Evolutionary conservation across 345 rosid genomes (phyloP).

Genomic region (Boechera stricta): DNA sequence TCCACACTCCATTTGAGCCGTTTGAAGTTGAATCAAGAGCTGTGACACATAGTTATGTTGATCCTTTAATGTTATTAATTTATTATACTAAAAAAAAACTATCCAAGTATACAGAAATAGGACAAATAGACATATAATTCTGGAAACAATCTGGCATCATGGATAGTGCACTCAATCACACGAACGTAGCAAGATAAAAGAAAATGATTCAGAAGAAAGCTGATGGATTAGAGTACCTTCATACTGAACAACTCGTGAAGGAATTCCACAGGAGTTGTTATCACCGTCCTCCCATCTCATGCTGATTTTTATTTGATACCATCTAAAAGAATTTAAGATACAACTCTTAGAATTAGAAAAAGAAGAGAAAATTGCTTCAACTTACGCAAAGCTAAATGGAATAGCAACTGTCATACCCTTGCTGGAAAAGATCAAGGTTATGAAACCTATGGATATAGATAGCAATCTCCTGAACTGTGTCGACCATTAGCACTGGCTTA

Average conservation of each 20-base stretch:
- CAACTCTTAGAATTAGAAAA: background rate
- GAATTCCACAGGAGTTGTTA: slow-evolving; percentile 57
- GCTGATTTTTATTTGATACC: slow-evolving; percentile 91
- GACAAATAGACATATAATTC: background rate
- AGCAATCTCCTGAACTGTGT: slow-evolving; percentile 83
- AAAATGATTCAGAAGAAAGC: slow-evolving; percentile 6
- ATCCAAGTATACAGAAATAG: background rate
- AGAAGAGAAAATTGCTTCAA: background rate
- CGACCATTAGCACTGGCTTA: slow-evolving; percentile 67
- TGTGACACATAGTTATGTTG: slow-evolving; percentile 45
- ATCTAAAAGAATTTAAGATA: slow-evolving; percentile 50
- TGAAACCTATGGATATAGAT: slow-evolving; percentile 59
- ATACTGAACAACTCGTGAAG: slow-evolving; percentile 92
- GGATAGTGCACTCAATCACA: background rate
- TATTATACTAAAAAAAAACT: background rate
- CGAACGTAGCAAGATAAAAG: background rate
- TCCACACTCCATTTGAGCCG: slow-evolving; percentile 78
- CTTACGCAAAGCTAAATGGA: background rate
- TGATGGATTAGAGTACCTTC: slow-evolving; percentile 62
- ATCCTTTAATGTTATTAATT: background rate
- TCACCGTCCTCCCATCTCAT: slow-evolving; percentile 85
- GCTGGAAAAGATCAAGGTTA: slow-evolving; percentile 68
- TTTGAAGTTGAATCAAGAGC: slow-evolving; percentile 75
- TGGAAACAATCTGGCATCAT: slow-evolving; percentile 10
- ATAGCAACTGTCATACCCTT: slow-evolving; percentile 62